phyloP scores from a whole-genome alignment of 192 early-diverging fungal species.

The Coemansia pectinata region DNA sequence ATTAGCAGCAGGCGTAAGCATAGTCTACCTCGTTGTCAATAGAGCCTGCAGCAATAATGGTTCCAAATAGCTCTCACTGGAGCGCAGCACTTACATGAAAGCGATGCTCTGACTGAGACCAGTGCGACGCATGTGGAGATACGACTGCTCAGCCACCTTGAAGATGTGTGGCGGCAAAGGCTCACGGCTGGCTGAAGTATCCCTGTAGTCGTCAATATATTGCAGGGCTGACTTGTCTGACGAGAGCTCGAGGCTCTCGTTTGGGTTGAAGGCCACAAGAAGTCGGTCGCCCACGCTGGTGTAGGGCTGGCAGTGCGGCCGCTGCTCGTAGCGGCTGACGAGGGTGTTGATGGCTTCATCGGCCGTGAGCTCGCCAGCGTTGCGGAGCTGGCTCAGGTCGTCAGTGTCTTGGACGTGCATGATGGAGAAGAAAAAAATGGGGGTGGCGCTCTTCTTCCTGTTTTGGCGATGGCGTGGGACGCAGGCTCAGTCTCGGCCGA shows the following conservation, averaged over 20 bases:
- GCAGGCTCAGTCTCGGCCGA: conserved; percentile 4
- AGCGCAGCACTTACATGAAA: conserved; percentile 65
- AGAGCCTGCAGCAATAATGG: background rate
- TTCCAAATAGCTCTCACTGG: background rate
- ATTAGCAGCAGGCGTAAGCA: background rate
- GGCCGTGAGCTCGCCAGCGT: conserved; percentile 21
- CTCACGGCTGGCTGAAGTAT: conserved; percentile 52
- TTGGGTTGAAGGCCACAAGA: conserved; percentile 73
- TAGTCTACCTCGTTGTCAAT: background rate
- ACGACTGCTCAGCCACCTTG: conserved; percentile 79
- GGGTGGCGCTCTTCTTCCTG: background rate
- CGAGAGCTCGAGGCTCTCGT: conserved; percentile 54
- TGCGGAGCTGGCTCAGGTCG: conserved; percentile 38
- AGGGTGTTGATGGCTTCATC: conserved; percentile 36
- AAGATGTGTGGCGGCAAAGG: conserved; percentile 76
- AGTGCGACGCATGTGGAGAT: conserved; percentile 82
- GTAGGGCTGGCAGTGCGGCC: conserved; percentile 55
- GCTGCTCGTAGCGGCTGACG: conserved; percentile 49
- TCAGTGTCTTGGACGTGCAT: conserved; percentile 57
- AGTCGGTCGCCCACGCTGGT: conserved; percentile 69
- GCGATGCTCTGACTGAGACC: conserved; percentile 87
- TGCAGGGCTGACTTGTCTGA: conserved; percentile 65
- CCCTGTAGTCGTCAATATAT: conserved; percentile 74
- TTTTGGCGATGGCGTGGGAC: background rate
- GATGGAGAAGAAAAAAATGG: background rate